A percentile compares a stretch with the other conserved stretches of the same genome.
These are phyloP conservation scores for Wallacemonas collosoma DNA, from an alignment of 208 protist species.

Conservation along the genomic window DNA sequence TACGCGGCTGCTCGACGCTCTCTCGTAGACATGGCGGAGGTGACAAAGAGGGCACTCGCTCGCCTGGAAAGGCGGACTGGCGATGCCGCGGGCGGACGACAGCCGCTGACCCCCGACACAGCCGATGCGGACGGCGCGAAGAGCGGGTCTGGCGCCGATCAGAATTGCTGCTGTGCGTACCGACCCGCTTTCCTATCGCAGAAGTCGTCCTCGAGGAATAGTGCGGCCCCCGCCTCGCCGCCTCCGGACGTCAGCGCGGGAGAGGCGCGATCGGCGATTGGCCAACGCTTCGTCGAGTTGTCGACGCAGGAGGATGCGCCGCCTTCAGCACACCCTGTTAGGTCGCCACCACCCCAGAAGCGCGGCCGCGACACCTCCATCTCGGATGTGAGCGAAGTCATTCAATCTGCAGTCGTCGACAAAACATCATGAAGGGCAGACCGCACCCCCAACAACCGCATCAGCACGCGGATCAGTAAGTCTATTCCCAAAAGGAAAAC, in stretches of 20 bases:
- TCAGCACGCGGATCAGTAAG: no score
- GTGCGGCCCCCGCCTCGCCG: background rate
- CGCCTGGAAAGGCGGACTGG: background rate
- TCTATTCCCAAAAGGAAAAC: no score
- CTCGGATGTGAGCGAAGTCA: background rate
- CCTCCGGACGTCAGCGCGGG: background rate
- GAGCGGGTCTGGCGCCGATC: background rate
- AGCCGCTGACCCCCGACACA: background rate
- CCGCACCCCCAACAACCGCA: no score
- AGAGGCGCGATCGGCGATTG: background rate
- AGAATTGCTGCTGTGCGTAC: constrained; percentile 9
- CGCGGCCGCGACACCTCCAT: constrained; percentile 8
- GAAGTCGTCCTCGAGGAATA: background rate
- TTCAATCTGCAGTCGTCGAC: background rate
- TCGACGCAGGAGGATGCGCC: background rate
- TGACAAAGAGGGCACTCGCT: constrained; percentile 3
- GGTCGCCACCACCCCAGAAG: constrained; percentile 9
- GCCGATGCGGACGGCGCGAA: background rate
- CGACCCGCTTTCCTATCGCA: background rate
- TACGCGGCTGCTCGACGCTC: constrained; percentile 5
- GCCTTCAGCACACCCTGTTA: background rate
- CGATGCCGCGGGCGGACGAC: background rate
- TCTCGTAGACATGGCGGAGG: constrained; percentile 18
- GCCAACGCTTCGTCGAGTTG: background rate
- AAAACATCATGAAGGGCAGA: background rate